Evolutionary conservation across 495 filamentous ascomycete genomes (phyloP).

Genomic region (Beverwykella pulmonaria): DNA sequence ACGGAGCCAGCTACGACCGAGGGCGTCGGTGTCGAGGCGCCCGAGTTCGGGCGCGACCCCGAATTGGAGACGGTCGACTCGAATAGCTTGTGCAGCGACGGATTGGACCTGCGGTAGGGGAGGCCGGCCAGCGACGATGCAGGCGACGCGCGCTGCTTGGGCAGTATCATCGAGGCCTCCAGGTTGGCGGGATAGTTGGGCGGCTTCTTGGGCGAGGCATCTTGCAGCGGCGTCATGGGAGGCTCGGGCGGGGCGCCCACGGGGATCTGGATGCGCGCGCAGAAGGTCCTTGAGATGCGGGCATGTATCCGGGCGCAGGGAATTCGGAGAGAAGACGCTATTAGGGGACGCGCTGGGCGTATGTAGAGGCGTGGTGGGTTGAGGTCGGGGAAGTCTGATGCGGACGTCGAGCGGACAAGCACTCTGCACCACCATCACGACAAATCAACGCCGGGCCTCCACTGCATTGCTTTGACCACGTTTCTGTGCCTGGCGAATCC

Average conservation of each 20-base stretch:
- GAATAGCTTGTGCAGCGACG: conserved; percentile 49
- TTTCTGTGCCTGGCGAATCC: not conserved
- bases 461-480: conserved; percentile 8
- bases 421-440: not conserved
- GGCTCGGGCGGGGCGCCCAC: conserved; percentile 35
- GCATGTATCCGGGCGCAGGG: conserved; percentile 32
- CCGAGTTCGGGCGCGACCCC: conserved; percentile 39
- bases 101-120: conserved; percentile 48
- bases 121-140: conserved; percentile 47
- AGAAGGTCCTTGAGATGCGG: conserved; percentile 5
- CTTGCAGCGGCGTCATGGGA: conserved; percentile 64
- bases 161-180: conserved; percentile 55
- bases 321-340: not conserved
- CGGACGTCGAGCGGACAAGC: not conserved
- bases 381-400: not conserved
- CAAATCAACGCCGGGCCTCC: not conserved
- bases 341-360: not conserved
- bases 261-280: conserved; percentile 23
- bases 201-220: conserved; percentile 64
- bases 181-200: conserved; percentile 61
- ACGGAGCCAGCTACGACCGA: conserved; percentile 41
- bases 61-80: conserved; percentile 47
- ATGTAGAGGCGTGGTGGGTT: not conserved
- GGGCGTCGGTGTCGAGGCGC: conserved; percentile 43
- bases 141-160: conserved; percentile 59